These are phyloP conservation scores for Hypoxylon trugodes DNA, from an alignment of 495 filamentous ascomycete genomes.

Conservation along the genomic window DNA sequence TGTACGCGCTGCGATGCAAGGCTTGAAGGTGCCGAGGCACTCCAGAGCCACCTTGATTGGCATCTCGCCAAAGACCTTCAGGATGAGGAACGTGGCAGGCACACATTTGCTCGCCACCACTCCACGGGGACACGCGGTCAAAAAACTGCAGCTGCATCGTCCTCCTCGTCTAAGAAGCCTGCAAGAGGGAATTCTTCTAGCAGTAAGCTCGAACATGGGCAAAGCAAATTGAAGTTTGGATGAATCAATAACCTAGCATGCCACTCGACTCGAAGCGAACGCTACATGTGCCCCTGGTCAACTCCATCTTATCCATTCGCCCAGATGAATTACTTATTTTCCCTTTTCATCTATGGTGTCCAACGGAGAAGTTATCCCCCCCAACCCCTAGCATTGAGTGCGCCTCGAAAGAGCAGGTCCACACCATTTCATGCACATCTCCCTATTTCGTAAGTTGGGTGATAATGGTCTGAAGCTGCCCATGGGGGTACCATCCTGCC, in stretches of 20 bases:
- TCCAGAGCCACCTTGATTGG: slow-evolving; percentile 90
- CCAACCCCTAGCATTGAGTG: slow-evolving; percentile 14
- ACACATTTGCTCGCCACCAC: slow-evolving; percentile 51
- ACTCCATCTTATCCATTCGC: slow-evolving; percentile 28
- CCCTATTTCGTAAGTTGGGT: slow-evolving; percentile 32
- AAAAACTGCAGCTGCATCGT: slow-evolving; percentile 46
- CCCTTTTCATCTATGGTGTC: slow-evolving; percentile 24
- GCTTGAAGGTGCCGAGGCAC: slow-evolving; percentile 61
- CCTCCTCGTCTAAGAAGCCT: slow-evolving; percentile 40
- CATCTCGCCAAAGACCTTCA: slow-evolving; percentile 92
- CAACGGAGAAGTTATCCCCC: slow-evolving; percentile 19
- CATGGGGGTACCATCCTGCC: slow-evolving; percentile 12
- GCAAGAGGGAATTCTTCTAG: slow-evolving; percentile 38
- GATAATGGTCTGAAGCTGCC: slow-evolving; percentile 31
- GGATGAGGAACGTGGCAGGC: slow-evolving; percentile 62
- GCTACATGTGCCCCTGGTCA: slow-evolving; percentile 32
- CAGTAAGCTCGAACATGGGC: slow-evolving; percentile 75
- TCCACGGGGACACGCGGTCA: slow-evolving; percentile 43
- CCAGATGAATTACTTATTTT: slow-evolving; percentile 31
- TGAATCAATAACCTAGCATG: slow-evolving; percentile 48
- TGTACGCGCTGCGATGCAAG: slow-evolving; percentile 73
- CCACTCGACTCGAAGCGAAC: slow-evolving; percentile 38
- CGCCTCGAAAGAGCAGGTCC: slow-evolving; percentile 25
- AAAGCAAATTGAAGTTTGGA: slow-evolving; percentile 77
- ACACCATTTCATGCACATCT: slow-evolving; percentile 24